Conservation (phyloP, 371 early-diverging fungal genomes). For the Mucor irregularis region DNA sequence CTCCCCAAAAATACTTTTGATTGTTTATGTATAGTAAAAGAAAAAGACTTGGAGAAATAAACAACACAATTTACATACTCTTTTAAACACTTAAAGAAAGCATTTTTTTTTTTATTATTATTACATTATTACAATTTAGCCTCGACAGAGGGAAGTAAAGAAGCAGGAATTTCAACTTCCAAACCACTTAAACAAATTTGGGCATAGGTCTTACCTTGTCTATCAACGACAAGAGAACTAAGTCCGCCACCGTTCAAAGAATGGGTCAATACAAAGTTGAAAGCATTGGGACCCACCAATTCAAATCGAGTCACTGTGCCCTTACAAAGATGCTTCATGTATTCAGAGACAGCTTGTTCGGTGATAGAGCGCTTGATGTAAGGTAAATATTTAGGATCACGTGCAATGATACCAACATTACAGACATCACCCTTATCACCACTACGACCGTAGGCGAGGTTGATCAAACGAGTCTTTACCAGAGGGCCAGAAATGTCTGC, state of each 20-base stretch:
- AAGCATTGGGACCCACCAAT: slow-evolving; percentile 61
- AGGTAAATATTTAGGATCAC: slow-evolving; percentile 61
- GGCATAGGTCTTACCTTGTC: slow-evolving; percentile 78
- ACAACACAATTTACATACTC: too few relatives aligned
- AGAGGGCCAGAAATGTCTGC: slow-evolving; percentile 21
- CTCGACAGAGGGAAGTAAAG: slow-evolving; percentile 30
- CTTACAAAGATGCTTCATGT: slow-evolving; percentile 66
- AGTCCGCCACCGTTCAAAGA: slow-evolving; percentile 75
- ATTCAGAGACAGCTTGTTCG: slow-evolving; percentile 50
- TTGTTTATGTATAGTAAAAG: too few relatives aligned
- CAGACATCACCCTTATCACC: slow-evolving; percentile 79
- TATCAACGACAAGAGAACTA: slow-evolving; percentile 65
- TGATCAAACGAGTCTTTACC: slow-evolving; percentile 57
- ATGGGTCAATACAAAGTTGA: slow-evolving; percentile 74
- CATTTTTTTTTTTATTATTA: neutral
- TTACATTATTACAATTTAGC: slow-evolving; percentile 43
- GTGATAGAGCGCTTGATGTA: slow-evolving; percentile 46
- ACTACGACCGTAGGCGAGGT: slow-evolving; percentile 69
- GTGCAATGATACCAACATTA: slow-evolving; percentile 71
- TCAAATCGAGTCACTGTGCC: slow-evolving; percentile 68
- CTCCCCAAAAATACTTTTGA: too few relatives aligned
- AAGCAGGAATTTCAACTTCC: slow-evolving; percentile 61
- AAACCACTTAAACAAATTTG: slow-evolving; percentile 61
- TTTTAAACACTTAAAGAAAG: neutral
- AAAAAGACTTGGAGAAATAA: too few relatives aligned